These are phyloP conservation scores for Aspergillus versicolor DNA, from an alignment of 2,329 filamentous ascomycete genomes.

Conservation along the genomic window DNA sequence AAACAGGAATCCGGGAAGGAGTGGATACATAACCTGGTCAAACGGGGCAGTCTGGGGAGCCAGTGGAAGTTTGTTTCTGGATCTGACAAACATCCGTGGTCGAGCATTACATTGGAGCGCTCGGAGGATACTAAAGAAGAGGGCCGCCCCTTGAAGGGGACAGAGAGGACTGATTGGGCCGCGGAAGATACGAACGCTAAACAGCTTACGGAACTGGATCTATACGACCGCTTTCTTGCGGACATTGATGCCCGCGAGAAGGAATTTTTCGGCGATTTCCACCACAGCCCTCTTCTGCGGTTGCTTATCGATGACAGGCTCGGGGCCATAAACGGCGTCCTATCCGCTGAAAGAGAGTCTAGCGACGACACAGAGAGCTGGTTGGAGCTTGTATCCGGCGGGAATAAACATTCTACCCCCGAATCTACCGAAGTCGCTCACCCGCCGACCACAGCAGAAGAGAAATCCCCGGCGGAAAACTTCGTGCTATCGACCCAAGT, in stretches of 20 bases:
- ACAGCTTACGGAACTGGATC: slow-evolving; percentile 50
- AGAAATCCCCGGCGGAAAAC: slow-evolving; percentile 10
- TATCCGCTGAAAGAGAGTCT: neutral
- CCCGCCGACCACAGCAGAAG: neutral
- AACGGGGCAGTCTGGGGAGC: slow-evolving; percentile 43
- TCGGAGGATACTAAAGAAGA: slow-evolving; percentile 7
- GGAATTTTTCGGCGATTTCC: slow-evolving; percentile 26
- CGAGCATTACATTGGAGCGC: slow-evolving; percentile 24
- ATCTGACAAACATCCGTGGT: slow-evolving; percentile 22
- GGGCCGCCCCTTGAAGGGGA: slow-evolving; percentile 13
- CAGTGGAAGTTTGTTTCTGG: slow-evolving; percentile 35
- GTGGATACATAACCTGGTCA: slow-evolving; percentile 42
- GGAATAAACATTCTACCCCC: slow-evolving; percentile 23
- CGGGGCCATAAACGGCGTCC: slow-evolving; percentile 18
- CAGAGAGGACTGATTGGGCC: slow-evolving; percentile 7
- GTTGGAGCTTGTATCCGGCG: slow-evolving; percentile 29
- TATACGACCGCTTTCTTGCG: slow-evolving; percentile 52
- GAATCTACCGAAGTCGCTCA: slow-evolving; percentile 15
- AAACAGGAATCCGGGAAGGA: slow-evolving; percentile 34
- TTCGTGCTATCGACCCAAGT: slow-evolving; percentile 57
- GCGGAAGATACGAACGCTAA: slow-evolving; percentile 28
- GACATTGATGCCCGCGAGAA: slow-evolving; percentile 36
- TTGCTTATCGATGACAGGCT: slow-evolving; percentile 35
- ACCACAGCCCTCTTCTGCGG: slow-evolving; percentile 36
- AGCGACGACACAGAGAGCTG: slow-evolving; percentile 26